Evolutionary conservation across 306 rosid species (phyloP), one percentile per base, ranked within the genome.

Genomic region (Arachis hypogaea): DNA sequence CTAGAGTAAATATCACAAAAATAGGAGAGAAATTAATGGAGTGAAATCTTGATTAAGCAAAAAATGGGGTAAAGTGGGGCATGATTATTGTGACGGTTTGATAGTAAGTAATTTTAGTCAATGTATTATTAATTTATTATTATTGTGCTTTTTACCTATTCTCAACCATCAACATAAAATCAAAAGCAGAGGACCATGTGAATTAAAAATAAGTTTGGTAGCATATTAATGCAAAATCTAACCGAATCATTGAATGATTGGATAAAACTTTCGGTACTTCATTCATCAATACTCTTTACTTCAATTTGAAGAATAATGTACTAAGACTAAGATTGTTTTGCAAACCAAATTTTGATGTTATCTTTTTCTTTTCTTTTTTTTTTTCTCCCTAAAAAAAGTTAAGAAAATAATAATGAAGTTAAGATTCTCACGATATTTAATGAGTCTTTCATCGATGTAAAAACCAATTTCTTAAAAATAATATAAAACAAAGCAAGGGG

Each of bases 21-120:
- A 10, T 57, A 1, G n/a, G 49, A 8, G 41, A 11, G 40, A 33
- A 22, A 33, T 36, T 30, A 36, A 30, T 9, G 12, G 59, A 5
- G 61, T 77, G 58, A 77, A 49, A 49, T 51, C 7, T 62, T 60
- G 36, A 73, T 62, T 7, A 63, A 72, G 4, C 29, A 38, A 0
- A 64, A 8, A 51, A 45, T 69, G 7, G 66, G 69, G 72, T 49
- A 61, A 49, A 1, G 33, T 47, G 58, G 16, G 8, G 62, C 47
- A 61, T 68, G 72, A 38, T 68, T 67, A 38, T 68, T 67, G 79
- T n/a, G 79, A 68, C 46, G 2, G 60, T 64, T 78, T 6, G 59
- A 42, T 18, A 18, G 63, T 28, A 14, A 18, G 63, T 28, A 3
- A 49, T 16, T 8, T 40, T 18, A 66, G 62, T 63, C 77, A 33